These are phyloP conservation scores for Verticillium isaacii DNA, from an alignment of 2,329 filamentous ascomycete genomes.

Conservation along the genomic window DNA sequence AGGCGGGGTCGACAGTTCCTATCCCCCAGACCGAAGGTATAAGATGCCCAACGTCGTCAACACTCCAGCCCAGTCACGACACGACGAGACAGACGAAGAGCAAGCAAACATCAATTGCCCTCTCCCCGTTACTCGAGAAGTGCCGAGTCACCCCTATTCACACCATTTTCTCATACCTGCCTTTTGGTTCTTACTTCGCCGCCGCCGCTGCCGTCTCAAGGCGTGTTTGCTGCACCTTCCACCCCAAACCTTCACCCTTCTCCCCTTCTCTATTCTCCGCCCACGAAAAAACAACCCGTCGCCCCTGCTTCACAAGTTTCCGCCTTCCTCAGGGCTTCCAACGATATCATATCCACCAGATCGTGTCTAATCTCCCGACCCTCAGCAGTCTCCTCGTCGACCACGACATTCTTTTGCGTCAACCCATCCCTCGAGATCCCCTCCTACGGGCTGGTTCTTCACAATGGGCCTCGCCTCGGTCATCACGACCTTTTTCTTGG, in stretches of 20 bases:
- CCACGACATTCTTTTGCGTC: constrained; percentile 1
- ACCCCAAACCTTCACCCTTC: background rate
- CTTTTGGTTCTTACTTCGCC: background rate
- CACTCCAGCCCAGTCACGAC: background rate
- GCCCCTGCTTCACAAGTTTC: background rate
- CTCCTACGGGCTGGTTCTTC: constrained; percentile 25
- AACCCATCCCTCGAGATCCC: constrained; percentile 10
- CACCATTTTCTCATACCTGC: background rate
- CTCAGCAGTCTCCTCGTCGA: background rate
- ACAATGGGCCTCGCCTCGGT: constrained; percentile 40
- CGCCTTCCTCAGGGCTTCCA: background rate
- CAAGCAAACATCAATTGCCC: background rate
- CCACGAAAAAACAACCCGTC: background rate
- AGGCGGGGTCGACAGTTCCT: background rate
- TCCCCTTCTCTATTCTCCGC: constrained; percentile 1
- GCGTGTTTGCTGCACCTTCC: background rate
- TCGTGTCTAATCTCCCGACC: background rate
- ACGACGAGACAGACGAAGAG: background rate
- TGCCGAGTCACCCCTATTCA: background rate
- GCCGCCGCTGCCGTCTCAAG: background rate
- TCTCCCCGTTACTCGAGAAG: background rate
- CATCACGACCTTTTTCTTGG: constrained; percentile 36
- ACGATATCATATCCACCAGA: background rate
- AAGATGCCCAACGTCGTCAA: background rate
- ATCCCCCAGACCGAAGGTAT: background rate